A percentile compares a stretch with the other conserved stretches of the same genome.
Conservation (phyloP, 768 basidiomycete genomes). For the Suillus placidus region DNA sequence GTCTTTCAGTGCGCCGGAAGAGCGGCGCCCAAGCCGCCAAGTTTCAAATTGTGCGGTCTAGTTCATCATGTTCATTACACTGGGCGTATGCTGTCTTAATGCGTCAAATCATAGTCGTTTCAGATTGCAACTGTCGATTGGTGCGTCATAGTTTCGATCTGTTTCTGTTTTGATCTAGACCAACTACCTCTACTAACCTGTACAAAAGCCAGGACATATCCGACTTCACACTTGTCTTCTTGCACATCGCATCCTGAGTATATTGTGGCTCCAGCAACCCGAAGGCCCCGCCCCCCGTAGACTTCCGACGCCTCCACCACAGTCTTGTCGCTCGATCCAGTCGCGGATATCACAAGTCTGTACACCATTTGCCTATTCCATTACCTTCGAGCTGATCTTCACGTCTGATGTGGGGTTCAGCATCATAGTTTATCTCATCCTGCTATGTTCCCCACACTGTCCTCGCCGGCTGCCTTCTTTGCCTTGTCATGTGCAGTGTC, state of each 20-base stretch:
- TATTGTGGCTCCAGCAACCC: neutral
- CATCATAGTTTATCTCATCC: neutral
- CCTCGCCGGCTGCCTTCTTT: neutral
- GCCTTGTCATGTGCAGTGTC: slow-evolving; percentile 21
- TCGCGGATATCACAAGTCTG: neutral
- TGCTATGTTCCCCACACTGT: neutral
- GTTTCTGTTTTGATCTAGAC: neutral
- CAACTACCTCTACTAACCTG: neutral
- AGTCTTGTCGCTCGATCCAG: neutral
- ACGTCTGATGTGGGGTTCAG: too few relatives aligned
- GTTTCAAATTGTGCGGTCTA: neutral
- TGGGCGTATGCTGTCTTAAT: neutral
- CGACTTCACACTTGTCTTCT: neutral
- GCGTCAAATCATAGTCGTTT: neutral
- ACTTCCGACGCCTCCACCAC: neutral
- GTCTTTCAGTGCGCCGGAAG: neutral
- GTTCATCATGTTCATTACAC: neutral
- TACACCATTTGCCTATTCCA: neutral
- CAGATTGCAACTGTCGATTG: neutral
- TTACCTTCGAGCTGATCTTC: neutral
- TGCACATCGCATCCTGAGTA: neutral
- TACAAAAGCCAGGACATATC: neutral
- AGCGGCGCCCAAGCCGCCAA: neutral
- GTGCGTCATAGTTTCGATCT: neutral
- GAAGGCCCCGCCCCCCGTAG: neutral